A percentile compares a stretch with the other conserved stretches of the same genome.
Evolutionary conservation across 352 stramenopile genomes (phyloP).

Genomic region (Phytopythium aichiense): DNA sequence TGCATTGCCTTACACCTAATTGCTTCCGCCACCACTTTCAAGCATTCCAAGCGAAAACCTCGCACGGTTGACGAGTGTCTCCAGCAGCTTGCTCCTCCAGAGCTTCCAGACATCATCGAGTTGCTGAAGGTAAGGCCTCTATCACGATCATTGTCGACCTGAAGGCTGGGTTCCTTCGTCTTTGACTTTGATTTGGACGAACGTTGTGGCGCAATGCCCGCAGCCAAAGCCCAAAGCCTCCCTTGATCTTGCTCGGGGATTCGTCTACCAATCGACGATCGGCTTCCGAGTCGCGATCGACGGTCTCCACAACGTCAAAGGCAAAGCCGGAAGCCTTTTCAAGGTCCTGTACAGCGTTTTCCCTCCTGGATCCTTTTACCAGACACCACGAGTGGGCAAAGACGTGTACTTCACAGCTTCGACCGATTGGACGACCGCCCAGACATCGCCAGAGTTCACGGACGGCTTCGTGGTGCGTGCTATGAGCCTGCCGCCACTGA

Average conservation of each 20-base stretch:
- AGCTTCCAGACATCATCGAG: background rate
- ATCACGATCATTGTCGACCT: background rate
- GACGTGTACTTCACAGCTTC: constrained; percentile 58
- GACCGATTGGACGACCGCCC: constrained; percentile 53
- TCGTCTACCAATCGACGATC: constrained; percentile 48
- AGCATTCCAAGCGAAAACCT: constrained; percentile 10
- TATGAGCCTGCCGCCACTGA: background rate
- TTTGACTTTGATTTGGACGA: background rate
- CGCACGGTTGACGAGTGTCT: constrained; percentile 21
- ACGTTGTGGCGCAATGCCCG: background rate
- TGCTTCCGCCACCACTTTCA: background rate
- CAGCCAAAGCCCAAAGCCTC: constrained; percentile 43
- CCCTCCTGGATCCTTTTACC: constrained; percentile 63
- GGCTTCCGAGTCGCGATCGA: constrained; percentile 69
- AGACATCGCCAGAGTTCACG: constrained; percentile 48
- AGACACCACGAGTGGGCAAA: constrained; percentile 41
- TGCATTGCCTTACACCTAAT: background rate
- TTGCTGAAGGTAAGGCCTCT: background rate
- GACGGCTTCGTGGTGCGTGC: constrained; percentile 50
- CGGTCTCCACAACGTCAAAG: constrained; percentile 60
- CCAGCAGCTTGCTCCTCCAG: constrained; percentile 10
- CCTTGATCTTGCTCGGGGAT: constrained; percentile 39
- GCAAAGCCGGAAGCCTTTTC: constrained; percentile 39
- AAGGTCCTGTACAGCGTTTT: constrained; percentile 51
- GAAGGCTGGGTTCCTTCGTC: background rate